Evolutionary conservation across 345 rosid species (phyloP), one percentile per base, ranked within the genome.

Genomic region (Melastoma malabathricum): DNA sequence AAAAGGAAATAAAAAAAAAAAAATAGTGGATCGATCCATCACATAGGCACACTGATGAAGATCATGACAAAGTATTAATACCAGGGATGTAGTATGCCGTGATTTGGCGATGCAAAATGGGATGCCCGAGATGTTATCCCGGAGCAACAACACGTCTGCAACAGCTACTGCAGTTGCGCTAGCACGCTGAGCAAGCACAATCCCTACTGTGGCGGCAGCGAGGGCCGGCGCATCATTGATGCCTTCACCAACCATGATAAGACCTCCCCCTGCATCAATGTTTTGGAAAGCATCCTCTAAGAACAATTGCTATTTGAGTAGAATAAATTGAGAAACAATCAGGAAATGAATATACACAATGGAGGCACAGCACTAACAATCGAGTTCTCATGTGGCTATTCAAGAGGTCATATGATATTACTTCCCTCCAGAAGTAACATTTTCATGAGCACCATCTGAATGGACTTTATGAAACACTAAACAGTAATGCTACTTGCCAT

Each of bases 191-290:
- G 96, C 96, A 63, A 92, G 96, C 23, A 92, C 96, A 34, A 92
- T 84, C 22, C 98, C 98, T 2, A 86, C 86, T 0, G 96, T 82
- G 47, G 98, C 96, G 57, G 95, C 95, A 51, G 98, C 96, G 34
- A 90, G 84, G 18, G 98, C 98, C 50, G 98, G 98, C 22, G 78
- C 98, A 67, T 92, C 95, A 65, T 92, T 92, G 51, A 92, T 92
- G 27, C 98, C 98, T 81, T 92, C 96, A 54, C 98, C 95, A 10
- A 86, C 96, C 96, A 84, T 87, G 58, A 84, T 79, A 64, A 87
- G 71, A 56, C 96, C 98, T 46, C 96, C 96, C 18, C 93, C 98
- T 92, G 82, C 9, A 44, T 62, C 18, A 49, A 76, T 12, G 29
- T 51, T 18, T 43, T 4, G 41, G 41, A 48, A 51, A 9, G 9